Evolutionary conservation across 257 asterid species (phyloP), one percentile per base, ranked within the genome.

Genomic region (Jaltomata sinuosa): DNA sequence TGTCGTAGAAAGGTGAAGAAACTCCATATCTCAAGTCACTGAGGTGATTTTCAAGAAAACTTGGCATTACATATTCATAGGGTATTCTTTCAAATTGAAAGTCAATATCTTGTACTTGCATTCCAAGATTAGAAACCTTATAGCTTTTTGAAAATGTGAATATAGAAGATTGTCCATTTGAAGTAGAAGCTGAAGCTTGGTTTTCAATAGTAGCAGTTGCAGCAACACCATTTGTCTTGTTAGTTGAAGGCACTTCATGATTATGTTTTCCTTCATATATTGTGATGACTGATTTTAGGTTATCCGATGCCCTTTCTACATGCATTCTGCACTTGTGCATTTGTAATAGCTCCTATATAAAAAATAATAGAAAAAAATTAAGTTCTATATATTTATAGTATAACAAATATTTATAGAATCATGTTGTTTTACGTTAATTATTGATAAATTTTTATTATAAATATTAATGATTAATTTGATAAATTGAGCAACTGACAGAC

Each of bases 221-320:
- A 25, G 54, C 80, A 0, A 86, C 19, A 25, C 82, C 53, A 3
- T 64, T 86, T 14, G 59, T 68, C 11, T 71, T 84, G 81, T 88
- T 90, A 76, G 86, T 11, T 3, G 89, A 65, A 0, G 97, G 96
- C 6, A 91, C 92, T 55, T 83, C 86, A 64, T 94, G 98, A 87
- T 88, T 93, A 61, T 94, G 98, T 61, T 91, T 94, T 9, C 98
- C 98, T 79, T 94, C 98, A 84, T 94, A 94, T 4, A 97, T 93
- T 71, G 94, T 92, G 10, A 94, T 82, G n/a, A 94, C 97, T 3
- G 89, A 91, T 42, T 89, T 92, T 49, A 87, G 86, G 34, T 94
- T 91, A 11, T 89, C 71, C 0, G 97, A 91, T 1, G 97, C 97
- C 86, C 98, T 86, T 87, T 94, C 98, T 0, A 94, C 94, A 29